These are phyloP conservation scores for Podospora fimiseda DNA, from an alignment of 495 filamentous ascomycete species.

Conservation along the genomic window DNA sequence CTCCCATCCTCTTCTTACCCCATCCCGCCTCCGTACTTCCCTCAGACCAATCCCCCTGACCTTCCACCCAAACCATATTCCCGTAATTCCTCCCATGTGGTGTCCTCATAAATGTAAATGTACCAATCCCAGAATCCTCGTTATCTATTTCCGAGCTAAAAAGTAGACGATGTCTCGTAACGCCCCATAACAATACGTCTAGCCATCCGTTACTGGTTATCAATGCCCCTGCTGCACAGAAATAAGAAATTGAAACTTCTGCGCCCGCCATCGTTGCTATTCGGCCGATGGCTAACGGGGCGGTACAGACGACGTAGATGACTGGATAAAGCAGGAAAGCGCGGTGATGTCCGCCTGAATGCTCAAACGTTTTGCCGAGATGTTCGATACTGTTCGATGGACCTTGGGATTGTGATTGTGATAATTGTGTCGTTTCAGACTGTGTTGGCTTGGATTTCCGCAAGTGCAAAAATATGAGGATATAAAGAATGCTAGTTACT, in stretches of 20 bases:
- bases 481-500: conserved; percentile 58
- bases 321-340: conserved; percentile 71
- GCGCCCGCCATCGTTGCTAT: conserved; percentile 57
- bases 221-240: conserved; percentile 63
- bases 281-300: conserved; percentile 64
- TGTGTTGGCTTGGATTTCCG: conserved; percentile 34
- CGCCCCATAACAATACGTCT: conserved; percentile 65
- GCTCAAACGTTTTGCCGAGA: not conserved
- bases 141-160: conserved; percentile 34
- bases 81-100: conserved; percentile 32
- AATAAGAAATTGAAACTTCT: conserved; percentile 50
- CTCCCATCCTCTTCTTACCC: not conserved
- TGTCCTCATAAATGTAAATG: conserved; percentile 44
- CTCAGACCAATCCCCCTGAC: conserved; percentile 1
- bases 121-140: conserved; percentile 41
- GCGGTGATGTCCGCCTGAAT: conserved; percentile 34
- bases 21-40: not conserved
- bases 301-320: conserved; percentile 65
- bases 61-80: conserved; percentile 42
- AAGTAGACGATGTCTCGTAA: conserved; percentile 54
- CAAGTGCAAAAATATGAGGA: conserved; percentile 56
- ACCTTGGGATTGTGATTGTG: not conserved
- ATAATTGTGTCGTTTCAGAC: not conserved
- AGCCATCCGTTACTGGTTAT: conserved; percentile 70
- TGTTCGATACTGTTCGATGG: no score